A percentile compares a stretch with the other conserved stretches of the same genome.
Conservation (phyloP, 352 stramenopile genomes). For the Phytophthora kernoviae region DNA sequence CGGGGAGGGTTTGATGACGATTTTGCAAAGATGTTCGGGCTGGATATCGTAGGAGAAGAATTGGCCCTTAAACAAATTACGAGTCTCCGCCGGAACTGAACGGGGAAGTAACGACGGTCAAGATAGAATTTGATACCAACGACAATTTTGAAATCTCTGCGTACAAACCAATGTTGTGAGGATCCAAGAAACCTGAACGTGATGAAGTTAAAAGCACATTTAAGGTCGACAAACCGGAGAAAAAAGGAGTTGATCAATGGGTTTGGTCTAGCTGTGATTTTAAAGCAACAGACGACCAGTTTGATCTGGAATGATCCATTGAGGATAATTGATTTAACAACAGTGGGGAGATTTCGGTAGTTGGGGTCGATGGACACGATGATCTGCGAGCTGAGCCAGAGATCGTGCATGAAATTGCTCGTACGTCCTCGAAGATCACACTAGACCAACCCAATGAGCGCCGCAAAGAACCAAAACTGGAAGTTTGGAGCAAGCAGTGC, state of each 20-base stretch:
- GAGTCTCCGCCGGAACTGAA: slow-evolving; percentile 20
- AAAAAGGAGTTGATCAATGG: too few relatives aligned
- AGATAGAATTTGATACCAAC: slow-evolving; percentile 7
- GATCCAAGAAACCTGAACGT: slow-evolving; percentile 13
- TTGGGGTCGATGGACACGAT: too few relatives aligned
- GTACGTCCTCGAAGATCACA: too few relatives aligned
- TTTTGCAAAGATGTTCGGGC: slow-evolving; percentile 68
- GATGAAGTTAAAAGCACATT: neutral
- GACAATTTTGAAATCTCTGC: slow-evolving; percentile 16
- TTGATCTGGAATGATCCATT: neutral
- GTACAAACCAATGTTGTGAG: slow-evolving; percentile 17
- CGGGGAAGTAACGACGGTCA: slow-evolving; percentile 14
- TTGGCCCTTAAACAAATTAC: slow-evolving; percentile 7
- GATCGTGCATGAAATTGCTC: too few relatives aligned
- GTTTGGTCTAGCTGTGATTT: too few relatives aligned
- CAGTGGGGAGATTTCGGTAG: neutral
- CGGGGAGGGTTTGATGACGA: slow-evolving; percentile 50
- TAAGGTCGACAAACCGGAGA: slow-evolving; percentile 4
- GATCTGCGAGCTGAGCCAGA: too few relatives aligned
- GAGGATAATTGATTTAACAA: neutral
- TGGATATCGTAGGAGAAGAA: slow-evolving; percentile 38
- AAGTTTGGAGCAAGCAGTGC: too few relatives aligned
- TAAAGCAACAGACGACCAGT: neutral
- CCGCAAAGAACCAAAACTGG: too few relatives aligned
- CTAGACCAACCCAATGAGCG: too few relatives aligned